Conservation (phyloP, 1,284 basidiomycete species). For the Tranzscheliella williamsii region DNA sequence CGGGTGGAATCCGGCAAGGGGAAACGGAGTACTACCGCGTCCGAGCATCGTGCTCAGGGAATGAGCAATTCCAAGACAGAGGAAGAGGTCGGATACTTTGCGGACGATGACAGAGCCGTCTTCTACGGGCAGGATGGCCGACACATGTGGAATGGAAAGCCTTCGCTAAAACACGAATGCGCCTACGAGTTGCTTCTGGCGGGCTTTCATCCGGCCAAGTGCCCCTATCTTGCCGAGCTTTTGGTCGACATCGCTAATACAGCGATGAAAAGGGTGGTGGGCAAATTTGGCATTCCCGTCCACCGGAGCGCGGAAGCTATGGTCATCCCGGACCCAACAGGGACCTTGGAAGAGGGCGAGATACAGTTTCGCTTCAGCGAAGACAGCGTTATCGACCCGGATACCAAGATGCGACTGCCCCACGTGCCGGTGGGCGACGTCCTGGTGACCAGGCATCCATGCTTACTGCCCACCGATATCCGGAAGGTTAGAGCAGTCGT, state of each 20-base stretch:
- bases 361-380: slow-evolving; percentile 46
- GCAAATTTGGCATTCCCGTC: slow-evolving; percentile 22
- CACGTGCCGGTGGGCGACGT: slow-evolving; percentile 43
- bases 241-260: slow-evolving; percentile 9
- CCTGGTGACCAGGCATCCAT: slow-evolving; percentile 48
- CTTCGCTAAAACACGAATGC: slow-evolving; percentile 37
- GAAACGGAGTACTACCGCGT: slow-evolving; percentile 19
- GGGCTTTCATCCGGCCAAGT: slow-evolving; percentile 40
- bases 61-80: slow-evolving; percentile 1
- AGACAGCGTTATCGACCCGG: slow-evolving; percentile 27
- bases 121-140: slow-evolving; percentile 16
- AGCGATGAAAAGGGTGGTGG: slow-evolving; percentile 23
- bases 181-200: slow-evolving; percentile 49
- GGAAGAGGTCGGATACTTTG: not conserved
- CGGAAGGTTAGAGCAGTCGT: slow-evolving; percentile 49
- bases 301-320: slow-evolving; percentile 22
- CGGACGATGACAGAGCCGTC: slow-evolving; percentile 14
- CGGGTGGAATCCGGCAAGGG: slow-evolving; percentile 8
- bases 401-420: slow-evolving; percentile 8
- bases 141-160: slow-evolving; percentile 39
- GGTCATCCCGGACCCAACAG: slow-evolving; percentile 26
- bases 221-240: slow-evolving; percentile 25
- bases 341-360: slow-evolving; percentile 44
- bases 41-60: slow-evolving; percentile 26
- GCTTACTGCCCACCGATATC: slow-evolving; percentile 53